These are phyloP conservation scores for Dujonia santamariae DNA, from an alignment of 1,139 yeast genomes.

Conservation along the genomic window DNA sequence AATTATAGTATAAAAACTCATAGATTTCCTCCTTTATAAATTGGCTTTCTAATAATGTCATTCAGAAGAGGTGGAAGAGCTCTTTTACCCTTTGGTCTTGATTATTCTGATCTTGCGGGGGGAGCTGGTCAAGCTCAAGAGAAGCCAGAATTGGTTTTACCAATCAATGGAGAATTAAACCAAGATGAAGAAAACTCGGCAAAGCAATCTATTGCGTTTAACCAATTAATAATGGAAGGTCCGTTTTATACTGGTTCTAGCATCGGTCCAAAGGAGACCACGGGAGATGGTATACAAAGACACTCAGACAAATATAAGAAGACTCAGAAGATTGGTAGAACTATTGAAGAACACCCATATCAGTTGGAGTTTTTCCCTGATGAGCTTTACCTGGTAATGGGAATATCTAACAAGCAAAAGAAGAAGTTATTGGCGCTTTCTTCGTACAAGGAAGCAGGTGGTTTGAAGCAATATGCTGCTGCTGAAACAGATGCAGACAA, in stretches of 20 bases:
- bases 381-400: conserved; percentile 77
- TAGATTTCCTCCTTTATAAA: no score
- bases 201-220: conserved; percentile 59
- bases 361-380: conserved; percentile 69
- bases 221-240: conserved; percentile 62
- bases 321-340: conserved; percentile 69
- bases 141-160: conserved; percentile 46
- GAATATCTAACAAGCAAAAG: conserved; percentile 53
- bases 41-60: conserved; percentile 17
- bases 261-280: conserved; percentile 7
- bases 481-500: conserved; percentile 22
- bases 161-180: conserved; percentile 64
- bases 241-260: conserved; percentile 67
- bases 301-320: conserved; percentile 74
- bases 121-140: conserved; percentile 17
- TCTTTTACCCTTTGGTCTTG: conserved; percentile 65
- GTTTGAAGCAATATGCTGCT: conserved; percentile 32
- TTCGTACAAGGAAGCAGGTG: conserved; percentile 45
- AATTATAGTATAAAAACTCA: no score
- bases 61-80: conserved; percentile 27
- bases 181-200: conserved; percentile 59
- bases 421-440: conserved; percentile 52
- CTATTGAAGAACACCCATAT: conserved; percentile 83
- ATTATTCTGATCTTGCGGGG: conserved; percentile 53
- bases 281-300: conserved; percentile 61